These are phyloP conservation scores for Cymodocea nodosa DNA, from an alignment of 116 monocot species.

Conservation along the genomic window DNA sequence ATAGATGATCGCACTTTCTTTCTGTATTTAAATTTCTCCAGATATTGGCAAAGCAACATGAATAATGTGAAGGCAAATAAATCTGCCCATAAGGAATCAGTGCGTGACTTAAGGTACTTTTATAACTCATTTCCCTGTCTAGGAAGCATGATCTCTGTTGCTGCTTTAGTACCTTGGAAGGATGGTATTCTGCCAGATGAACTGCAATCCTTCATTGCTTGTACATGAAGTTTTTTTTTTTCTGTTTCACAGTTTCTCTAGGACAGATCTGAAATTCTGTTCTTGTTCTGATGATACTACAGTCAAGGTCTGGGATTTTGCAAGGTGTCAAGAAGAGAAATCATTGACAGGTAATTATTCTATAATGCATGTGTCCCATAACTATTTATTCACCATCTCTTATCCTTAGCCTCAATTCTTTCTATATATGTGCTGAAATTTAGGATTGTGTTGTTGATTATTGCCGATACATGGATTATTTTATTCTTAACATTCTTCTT, in stretches of 20 bases:
- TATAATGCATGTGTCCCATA: not conserved
- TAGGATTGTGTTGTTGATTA: too few relatives aligned
- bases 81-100: slow-evolving; percentile 95
- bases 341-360: slow-evolving; percentile 89
- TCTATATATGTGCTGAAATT: too few relatives aligned
- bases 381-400: not conserved
- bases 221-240: slow-evolving; percentile 5
- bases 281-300: slow-evolving; percentile 98
- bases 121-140: not conserved
- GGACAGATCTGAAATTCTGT: slow-evolving; percentile 96
- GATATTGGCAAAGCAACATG: slow-evolving; percentile 99
- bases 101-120: slow-evolving; percentile 81
- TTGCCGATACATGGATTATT: too few relatives aligned
- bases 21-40: slow-evolving; percentile 10
- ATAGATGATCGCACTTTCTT: not conserved
- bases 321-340: slow-evolving; percentile 94
- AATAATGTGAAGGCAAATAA: slow-evolving; percentile 98
- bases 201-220: not conserved
- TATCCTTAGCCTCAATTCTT: too few relatives aligned
- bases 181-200: not conserved
- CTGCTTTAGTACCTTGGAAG: too few relatives aligned
- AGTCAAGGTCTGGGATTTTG: slow-evolving; percentile 99
- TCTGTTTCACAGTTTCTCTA: slow-evolving; percentile 54
- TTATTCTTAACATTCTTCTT: too few relatives aligned
- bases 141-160: too few relatives aligned